Evolutionary conservation across 1,284 basidiomycete species (phyloP), one percentile per base, ranked within the genome.

Genomic region (Pterula multifida): DNA sequence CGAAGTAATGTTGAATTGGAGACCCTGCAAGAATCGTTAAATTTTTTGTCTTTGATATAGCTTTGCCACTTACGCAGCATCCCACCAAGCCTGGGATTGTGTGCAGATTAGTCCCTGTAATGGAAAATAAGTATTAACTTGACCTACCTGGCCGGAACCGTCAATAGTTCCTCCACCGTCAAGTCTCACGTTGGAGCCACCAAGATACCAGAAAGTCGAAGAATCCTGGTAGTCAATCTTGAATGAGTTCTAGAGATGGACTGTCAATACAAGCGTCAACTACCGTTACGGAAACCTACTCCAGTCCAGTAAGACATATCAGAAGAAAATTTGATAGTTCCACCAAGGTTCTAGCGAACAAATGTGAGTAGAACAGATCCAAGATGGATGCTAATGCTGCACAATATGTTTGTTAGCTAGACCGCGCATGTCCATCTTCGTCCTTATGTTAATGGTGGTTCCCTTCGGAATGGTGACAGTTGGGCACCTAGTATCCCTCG

Each of bases 161-260:
- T 81, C 77, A 11, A 81, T 63, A 1, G 73, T 77, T 22, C 78
- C 78, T 50, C 78, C 78, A 3, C 78, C 79, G 52, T 75, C 71
- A 24, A 84, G 57, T 3, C 68, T 56, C 45, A 84, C 68, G 51
- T 81, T 77, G 35, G 68, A 63, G 1, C 82, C 81, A 32, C 76
- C 76, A 3, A 84, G 65, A 17, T 81, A 63, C 79, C 79, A 82
- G 58, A 77, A 79, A 0, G 79, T 76, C 11, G 75, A 67, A 54
- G 76, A 74, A 2, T 70, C 72, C 59, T 82, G 77, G 64, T 76
- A 78, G 6, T 70, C 61, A 50, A 79, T 72, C 49, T 66, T 68
- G 58, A 78, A 78, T 9, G 64, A 72, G 52, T 78, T 76, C 70
- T 74, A 47, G 23, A n/a, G n/a, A n/a, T 21, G n/a, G 0, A 49